Base-by-base conservation (phyloP, 2,329 filamentous ascomycete species). In the Aspergillus intermedius region DNA sequence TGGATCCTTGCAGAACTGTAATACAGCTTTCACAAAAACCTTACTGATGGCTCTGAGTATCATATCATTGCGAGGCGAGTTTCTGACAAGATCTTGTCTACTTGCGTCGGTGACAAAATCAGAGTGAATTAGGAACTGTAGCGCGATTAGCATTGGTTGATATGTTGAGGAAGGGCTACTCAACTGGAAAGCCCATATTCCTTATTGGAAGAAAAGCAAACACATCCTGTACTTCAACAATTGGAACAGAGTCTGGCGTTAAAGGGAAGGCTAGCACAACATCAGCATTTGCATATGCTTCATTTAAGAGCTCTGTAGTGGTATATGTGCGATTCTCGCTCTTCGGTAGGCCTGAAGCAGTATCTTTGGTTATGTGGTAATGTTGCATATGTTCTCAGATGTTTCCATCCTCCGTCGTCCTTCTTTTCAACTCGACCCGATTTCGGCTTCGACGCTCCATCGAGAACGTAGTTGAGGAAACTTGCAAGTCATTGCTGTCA, bases 21-120 rank as follows among this genome's bases (percentile, higher is more conserved):
- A 47, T 1, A 75, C 58, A 0, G 70, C 73, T 19, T 61, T 56
- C 6, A 70, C 45, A 48, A 78, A 76, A 0, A 65, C 64, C 0
- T 63, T 55, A 0, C 70, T 67, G 9, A 78, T 63, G 3, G 59
- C 60, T 4, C 58, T 45, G 0, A 68, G 49, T 0, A 78, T 63
- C 0, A 28, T 51, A 2, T 45, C 15, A 47, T 79, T 79, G 13
- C 74, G 2, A 59, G 43, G 42, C 1, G 54, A 56, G 9, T 44
- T 49, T 21, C n/a, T 37, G 17, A 50, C 30, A 44, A 77, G 63
- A 42, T 73, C 71, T 51, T 78, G 62, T 0, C 76, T 63, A 51
- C 62, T 75, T 3, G 72, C 74, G 13, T 69, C 56, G 0, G 71
- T 77, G 35, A 74, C 72, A 47, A 78, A 79, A 51, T 79, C 75